Evolutionary conservation across 768 basidiomycete genomes (phyloP).

Genomic region (Boletus rufocinnamomeus): DNA sequence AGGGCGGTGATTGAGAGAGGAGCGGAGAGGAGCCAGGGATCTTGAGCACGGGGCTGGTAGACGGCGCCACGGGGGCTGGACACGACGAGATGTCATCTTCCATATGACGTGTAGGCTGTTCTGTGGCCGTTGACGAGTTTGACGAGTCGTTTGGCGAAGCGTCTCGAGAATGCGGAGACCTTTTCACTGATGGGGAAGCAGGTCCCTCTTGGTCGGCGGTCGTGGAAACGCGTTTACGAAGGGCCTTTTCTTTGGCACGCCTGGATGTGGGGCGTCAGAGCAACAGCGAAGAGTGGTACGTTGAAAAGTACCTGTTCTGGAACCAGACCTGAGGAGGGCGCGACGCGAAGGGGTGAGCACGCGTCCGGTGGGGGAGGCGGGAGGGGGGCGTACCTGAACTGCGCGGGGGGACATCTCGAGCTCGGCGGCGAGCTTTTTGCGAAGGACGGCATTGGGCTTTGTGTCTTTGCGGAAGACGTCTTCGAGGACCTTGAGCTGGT

Average conservation of each 20-base stretch:
- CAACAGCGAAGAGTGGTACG: conserved; percentile 7
- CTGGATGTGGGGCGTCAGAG: conserved; percentile 38
- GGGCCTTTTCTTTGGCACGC: conserved; percentile 82
- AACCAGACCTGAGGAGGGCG: conserved; percentile 74
- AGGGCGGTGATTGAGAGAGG: conserved; percentile 5
- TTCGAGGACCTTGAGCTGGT: conserved; percentile 90
- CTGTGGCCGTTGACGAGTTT: conserved; percentile 40
- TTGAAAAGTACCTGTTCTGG: conserved; percentile 67
- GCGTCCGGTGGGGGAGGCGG: conserved; percentile 8
- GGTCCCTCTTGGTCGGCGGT: conserved; percentile 23
- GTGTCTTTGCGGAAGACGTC: conserved; percentile 83
- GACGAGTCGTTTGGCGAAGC: conserved; percentile 34
- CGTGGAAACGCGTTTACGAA: conserved; percentile 50
- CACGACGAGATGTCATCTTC: conserved; percentile 17
- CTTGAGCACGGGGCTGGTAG: conserved; percentile 25
- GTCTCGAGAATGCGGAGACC: conserved; percentile 19
- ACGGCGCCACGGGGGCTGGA: conserved; percentile 2
- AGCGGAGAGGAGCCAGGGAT: conserved; percentile 25
- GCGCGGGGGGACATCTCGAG: conserved; percentile 92
- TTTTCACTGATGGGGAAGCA: conserved; percentile 12
- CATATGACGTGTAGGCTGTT: conserved; percentile 37
- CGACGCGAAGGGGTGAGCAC: conserved; percentile 25
- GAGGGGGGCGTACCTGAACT: conserved; percentile 74
- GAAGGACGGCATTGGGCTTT: conserved; percentile 82
- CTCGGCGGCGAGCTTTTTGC: conserved; percentile 78